phyloP scores from a whole-genome alignment of 108 stramenopile species.

The Hondaea fermentalgiana region DNA sequence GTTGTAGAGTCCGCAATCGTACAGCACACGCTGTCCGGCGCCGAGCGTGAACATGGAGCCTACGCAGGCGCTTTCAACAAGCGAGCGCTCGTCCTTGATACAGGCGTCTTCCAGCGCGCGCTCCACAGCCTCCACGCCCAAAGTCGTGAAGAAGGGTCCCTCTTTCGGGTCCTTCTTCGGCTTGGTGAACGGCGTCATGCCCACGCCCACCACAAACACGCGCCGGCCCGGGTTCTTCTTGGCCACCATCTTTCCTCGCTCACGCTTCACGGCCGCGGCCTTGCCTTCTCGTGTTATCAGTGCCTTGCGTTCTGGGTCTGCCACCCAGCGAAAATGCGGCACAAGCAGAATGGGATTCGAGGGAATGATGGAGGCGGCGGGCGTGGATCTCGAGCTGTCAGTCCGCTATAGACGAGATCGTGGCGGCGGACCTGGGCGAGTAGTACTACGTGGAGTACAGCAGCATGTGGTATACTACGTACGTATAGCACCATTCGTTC shows the following conservation, averaged over 20 bases:
- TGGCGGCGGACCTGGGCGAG: too few species aligned
- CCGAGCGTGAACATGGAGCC: background rate
- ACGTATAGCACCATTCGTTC: too few species aligned
- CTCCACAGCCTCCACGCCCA: background rate
- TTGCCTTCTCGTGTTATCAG: background rate
- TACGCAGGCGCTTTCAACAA: background rate
- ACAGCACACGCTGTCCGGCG: background rate
- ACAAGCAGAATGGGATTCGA: too few species aligned
- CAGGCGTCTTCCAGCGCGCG: background rate
- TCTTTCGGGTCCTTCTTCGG: background rate
- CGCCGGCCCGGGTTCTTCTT: background rate
- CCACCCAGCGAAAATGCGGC: too few species aligned
- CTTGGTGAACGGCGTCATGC: background rate
- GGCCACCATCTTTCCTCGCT: background rate
- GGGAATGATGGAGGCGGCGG: too few species aligned
- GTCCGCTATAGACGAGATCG: too few species aligned
- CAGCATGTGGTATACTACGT: too few species aligned
- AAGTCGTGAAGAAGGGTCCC: background rate
- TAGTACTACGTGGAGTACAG: too few species aligned
- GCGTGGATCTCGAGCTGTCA: too few species aligned
- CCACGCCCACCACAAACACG: background rate
- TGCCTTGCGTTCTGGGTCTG: background rate
- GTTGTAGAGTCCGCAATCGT: background rate
- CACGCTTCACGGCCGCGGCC: background rate
- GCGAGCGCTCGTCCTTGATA: background rate